Base-by-base conservation (phyloP, 371 early-diverging fungal genomes). In the Dichotomocladium elegans region DNA sequence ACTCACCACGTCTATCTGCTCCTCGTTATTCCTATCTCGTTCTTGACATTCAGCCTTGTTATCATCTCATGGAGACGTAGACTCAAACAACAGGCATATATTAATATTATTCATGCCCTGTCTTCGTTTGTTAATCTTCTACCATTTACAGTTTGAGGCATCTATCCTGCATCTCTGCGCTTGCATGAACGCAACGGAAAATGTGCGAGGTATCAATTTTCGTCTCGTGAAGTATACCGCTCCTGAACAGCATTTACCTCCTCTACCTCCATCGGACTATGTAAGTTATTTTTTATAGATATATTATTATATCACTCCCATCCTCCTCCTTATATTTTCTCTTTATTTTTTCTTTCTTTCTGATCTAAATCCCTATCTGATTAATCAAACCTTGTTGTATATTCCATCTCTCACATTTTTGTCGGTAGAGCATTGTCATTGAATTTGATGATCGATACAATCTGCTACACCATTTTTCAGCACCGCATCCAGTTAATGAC, bases 121-220 rank as follows among this genome's bases (percentile, higher is more conserved):
- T 37, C 8, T 5, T 15, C 3, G 17, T 21, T 37, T 37, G 15
- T 21, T 37, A n/a, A 37, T 37, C 37, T n/a, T 37, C 17, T 37
- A 37, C 21, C 37, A 14, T 37, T 37, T 37, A 15, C 30, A 69
- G 64, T 72, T 72, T 57, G 73, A 72, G 33, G 37, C 34, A 27
- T 61, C 61, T 26, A 66, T 72, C 31, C 43, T 61, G 24, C 63
- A 66, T 46, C 43, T 72, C 9, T 69, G 70, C 45, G 52, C 64
- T 43, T 72, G 73, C 60, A 69, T 72, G 65, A 72, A 72, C 57
- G 73, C 70, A 8, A 72, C 70, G n/a, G 73, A 72, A 63, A 72
- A 72, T 66, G 70, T 72, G 15, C 66, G 73, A 22, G 73, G 73
- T 22, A 72, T 72, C 31, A 72, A 72, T 41, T 68, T 64, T 46